phyloP scores from a whole-genome alignment of 2,329 filamentous ascomycete species.

The Fusarium fracticaudum region DNA sequence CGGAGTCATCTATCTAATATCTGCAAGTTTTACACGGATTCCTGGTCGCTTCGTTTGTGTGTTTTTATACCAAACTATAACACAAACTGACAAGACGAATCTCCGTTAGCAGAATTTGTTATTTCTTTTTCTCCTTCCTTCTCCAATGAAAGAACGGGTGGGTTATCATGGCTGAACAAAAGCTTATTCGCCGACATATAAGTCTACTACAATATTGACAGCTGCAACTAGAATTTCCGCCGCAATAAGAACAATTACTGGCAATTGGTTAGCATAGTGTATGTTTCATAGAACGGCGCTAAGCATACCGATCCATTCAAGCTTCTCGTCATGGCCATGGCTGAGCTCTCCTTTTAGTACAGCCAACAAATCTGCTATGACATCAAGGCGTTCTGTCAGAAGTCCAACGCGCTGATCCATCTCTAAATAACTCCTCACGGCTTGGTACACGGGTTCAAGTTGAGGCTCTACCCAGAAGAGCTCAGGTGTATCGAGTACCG shows the following conservation, averaged over 20 bases:
- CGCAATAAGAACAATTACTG: slow-evolving; percentile 94
- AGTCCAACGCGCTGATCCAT: slow-evolving; percentile 96
- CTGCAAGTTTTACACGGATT: slow-evolving; percentile 29
- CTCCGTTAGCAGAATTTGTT: slow-evolving; percentile 2
- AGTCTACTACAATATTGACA: slow-evolving; percentile 93
- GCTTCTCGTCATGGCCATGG: slow-evolving; percentile 88
- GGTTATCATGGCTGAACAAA: background rate
- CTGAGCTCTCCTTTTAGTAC: slow-evolving; percentile 96
- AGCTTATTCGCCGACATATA: slow-evolving; percentile 68
- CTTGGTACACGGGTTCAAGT: slow-evolving; percentile 94
- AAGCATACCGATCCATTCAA: slow-evolving; percentile 85
- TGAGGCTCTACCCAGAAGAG: slow-evolving; percentile 99
- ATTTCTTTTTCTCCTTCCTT: background rate
- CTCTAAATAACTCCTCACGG: slow-evolving; percentile 93
- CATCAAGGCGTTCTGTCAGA: slow-evolving; percentile 83
- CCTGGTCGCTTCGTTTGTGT: slow-evolving; percentile 1
- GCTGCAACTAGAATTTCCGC: slow-evolving; percentile 93
- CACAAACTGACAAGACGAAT: background rate
- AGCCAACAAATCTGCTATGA: slow-evolving; percentile 91
- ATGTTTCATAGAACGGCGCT: background rate
- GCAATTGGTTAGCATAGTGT: slow-evolving; percentile 15
- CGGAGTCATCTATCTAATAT: slow-evolving; percentile 42
- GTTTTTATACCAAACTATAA: slow-evolving; percentile 12
- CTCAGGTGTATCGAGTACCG: slow-evolving; percentile 94
- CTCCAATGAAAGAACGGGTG: background rate